Conservation (phyloP, 2,329 filamentous ascomycete genomes). For the Zasmidium angulare region DNA sequence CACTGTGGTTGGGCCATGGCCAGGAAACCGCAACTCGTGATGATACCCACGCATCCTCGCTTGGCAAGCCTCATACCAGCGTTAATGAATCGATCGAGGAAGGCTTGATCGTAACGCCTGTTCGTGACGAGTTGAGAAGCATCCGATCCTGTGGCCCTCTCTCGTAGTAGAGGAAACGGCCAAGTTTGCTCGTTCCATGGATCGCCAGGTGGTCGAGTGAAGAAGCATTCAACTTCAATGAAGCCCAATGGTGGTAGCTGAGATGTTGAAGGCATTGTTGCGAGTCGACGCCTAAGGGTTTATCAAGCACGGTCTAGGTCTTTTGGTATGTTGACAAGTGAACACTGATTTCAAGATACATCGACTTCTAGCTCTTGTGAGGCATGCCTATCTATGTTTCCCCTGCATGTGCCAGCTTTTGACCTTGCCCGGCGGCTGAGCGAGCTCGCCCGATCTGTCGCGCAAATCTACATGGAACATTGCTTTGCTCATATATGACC, state of each 20-base stretch:
- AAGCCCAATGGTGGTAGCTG: constrained; percentile 36
- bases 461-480: constrained; percentile 35
- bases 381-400: not conserved
- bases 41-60: constrained; percentile 38
- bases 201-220: constrained; percentile 40
- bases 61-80: constrained; percentile 36
- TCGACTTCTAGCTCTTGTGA: not conserved
- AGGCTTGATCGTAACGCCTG: constrained; percentile 34
- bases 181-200: constrained; percentile 39
- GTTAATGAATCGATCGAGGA: constrained; percentile 51
- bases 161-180: constrained; percentile 40
- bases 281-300: constrained; percentile 1
- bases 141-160: constrained; percentile 34
- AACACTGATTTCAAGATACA: not conserved
- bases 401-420: not conserved
- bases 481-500: no score
- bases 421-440: not conserved
- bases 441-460: not conserved
- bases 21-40: constrained; percentile 44
- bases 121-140: constrained; percentile 34
- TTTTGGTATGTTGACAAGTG: not conserved
- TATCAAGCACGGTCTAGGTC: not conserved
- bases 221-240: constrained; percentile 37
- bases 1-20: constrained; percentile 39
- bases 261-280: not conserved